phyloP scores from a whole-genome alignment of 345 rosid genomes.

The Ricinus communis region DNA sequence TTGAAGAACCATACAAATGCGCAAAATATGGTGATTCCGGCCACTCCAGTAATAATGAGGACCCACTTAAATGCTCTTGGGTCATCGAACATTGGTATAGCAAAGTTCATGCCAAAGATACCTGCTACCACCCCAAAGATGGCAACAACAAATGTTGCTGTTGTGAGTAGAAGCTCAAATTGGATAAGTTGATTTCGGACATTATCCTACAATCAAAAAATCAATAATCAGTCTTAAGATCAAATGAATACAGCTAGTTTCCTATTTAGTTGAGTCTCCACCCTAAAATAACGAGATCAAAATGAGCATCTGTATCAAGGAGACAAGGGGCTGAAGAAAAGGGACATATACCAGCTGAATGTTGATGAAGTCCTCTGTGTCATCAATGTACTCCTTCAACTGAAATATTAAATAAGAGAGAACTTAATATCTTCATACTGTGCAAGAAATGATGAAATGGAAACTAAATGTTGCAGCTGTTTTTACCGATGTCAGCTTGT shows the following conservation, averaged over 20 bases:
- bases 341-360: slow-evolving; percentile 61
- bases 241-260: too few species aligned
- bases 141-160: slow-evolving; percentile 92
- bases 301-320: not conserved
- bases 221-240: too few species aligned
- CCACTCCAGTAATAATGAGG: slow-evolving; percentile 62
- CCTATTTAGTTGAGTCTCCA: too few species aligned
- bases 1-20: slow-evolving; percentile 93
- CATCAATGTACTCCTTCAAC: slow-evolving; percentile 97
- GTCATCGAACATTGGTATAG: slow-evolving; percentile 62
- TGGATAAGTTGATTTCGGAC: slow-evolving; percentile 97
- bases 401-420: slow-evolving; percentile 35
- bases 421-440: not conserved
- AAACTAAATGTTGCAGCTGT: not conserved
- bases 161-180: slow-evolving; percentile 86
- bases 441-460: not conserved
- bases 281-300: not conserved
- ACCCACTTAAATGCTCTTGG: slow-evolving; percentile 86
- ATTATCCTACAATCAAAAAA: slow-evolving; percentile 63
- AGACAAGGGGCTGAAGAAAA: not conserved
- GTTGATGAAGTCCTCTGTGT: slow-evolving; percentile 95
- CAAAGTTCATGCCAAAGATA: slow-evolving; percentile 91
- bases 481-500: slow-evolving; percentile 91
- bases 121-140: slow-evolving; percentile 98
- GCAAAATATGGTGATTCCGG: slow-evolving; percentile 60